phyloP scores from a whole-genome alignment of 2,329 filamentous ascomycete genomes.

The Herpotrichia juniperi region DNA sequence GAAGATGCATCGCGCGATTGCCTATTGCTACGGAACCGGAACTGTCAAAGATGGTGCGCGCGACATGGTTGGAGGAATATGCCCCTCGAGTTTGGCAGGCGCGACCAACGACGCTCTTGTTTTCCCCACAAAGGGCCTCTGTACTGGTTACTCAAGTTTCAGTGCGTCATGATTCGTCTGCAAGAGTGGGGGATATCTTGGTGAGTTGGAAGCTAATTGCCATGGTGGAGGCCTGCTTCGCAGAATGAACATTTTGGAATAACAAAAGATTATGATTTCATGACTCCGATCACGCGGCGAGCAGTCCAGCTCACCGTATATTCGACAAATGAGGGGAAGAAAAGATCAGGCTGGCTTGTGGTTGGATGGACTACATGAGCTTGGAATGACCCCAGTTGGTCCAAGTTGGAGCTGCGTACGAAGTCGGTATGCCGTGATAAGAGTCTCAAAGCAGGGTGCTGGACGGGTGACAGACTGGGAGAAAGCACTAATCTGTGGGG shows the following conservation, averaged over 20 bases:
- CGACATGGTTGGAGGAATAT: not conserved
- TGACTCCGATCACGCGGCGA: conserved; percentile 2
- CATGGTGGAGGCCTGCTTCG: not conserved
- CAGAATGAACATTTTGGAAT: not conserved
- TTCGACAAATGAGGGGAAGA: not conserved
- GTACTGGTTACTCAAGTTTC: not conserved
- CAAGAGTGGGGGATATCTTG: too few species aligned
- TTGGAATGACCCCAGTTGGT: not conserved
- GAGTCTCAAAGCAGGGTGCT: conserved; percentile 1
- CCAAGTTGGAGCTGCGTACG: not conserved
- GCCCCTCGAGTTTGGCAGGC: not conserved
- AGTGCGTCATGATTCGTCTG: not conserved
- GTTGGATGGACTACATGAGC: not conserved
- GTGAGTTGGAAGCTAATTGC: too few species aligned
- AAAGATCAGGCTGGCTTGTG: not conserved
- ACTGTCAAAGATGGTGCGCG: too few species aligned
- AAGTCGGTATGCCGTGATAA: conserved; percentile 1
- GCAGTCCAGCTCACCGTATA: conserved; percentile 8
- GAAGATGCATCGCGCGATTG: not conserved
- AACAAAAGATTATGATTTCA: conserved; percentile 2
- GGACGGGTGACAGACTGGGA: conserved; percentile 1
- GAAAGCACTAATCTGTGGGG: not conserved
- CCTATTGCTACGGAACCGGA: too few species aligned
- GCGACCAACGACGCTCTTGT: not conserved
- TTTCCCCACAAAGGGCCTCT: not conserved